Conservation (phyloP, 345 rosid genomes). For the Gossypium herbaceum region DNA sequence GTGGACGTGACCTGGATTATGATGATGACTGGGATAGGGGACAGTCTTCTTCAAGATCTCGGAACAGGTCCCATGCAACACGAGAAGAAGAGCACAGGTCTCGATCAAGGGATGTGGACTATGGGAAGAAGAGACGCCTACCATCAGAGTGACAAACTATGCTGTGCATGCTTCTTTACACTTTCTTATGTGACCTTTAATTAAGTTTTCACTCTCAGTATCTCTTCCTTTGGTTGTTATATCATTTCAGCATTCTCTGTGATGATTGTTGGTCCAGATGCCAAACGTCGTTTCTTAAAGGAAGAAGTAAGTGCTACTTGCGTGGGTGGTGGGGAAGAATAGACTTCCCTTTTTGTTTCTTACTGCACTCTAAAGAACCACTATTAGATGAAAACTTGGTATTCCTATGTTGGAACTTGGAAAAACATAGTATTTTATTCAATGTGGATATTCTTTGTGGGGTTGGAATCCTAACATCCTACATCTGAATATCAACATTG, state of each 20-base stretch:
- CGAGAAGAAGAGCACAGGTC: constrained; percentile 67
- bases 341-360: constrained; percentile 21
- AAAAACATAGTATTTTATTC: constrained; percentile 24
- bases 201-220: constrained; percentile 8
- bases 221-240: constrained; percentile 24
- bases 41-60: constrained; percentile 59
- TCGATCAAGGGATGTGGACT: constrained; percentile 70
- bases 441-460: constrained; percentile 28
- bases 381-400: constrained; percentile 21
- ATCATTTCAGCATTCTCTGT: constrained; percentile 8
- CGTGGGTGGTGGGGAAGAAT: constrained; percentile 30
- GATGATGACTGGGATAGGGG: constrained; percentile 72
- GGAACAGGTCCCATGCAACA: constrained; percentile 63
- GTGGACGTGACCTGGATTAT: constrained; percentile 61
- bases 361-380: constrained; percentile 28
- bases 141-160: constrained; percentile 46
- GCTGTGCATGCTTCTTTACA: constrained; percentile 13
- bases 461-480: constrained; percentile 23
- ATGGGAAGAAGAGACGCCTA: constrained; percentile 66
- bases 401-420: constrained; percentile 28
- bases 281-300: constrained; percentile 29
- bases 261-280: constrained; percentile 23
- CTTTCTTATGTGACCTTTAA: constrained; percentile 9
- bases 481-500: constrained; percentile 21
- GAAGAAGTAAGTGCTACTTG: constrained; percentile 50